Evolutionary conservation across 148 eudicot genomes (phyloP), one percentile per base, ranked within the genome.

Genomic region (Silene conica): DNA sequence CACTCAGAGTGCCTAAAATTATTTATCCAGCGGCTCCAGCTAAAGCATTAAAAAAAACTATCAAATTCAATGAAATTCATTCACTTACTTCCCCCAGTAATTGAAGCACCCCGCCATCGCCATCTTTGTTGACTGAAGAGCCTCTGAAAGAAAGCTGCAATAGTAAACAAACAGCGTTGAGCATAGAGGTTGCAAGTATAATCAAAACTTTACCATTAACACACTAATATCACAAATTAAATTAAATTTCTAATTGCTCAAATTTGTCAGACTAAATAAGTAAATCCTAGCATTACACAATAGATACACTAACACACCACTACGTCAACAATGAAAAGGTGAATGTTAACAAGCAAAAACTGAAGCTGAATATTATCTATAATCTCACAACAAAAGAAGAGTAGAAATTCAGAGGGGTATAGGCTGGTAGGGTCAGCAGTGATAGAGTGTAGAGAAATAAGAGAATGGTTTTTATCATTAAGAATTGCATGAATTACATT

Each of bases 71-170:
- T 34, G 19, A 55, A 48, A 10, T 34, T 65, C 18, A n/a, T 43
- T 20, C 28, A 78, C 96, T 84, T 76, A 92, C 99, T 85, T 83
- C 80, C 11, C 83, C 89, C 59, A 95, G 79, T 69, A 69, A 56
- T 59, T 84, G 81, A 45, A 93, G 57, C 70, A 79, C 11, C 73
- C 90, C 91, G 48, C 83, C 76, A n/a, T 57, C 18, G n/a, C n/a
- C n/a, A n/a, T n/a, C 67, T 55, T 85, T 77, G 69, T 82, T 82
- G 60, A 72, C 71, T 38, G 90, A 78, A 56, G 89, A 83, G 54
- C 79, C 79, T 75, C 77, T 85, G 74, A 89, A 86, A 8, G 89
- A 63, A 58, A 92, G 31, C 97, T 93, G 88, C 69, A 45, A 86
- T 20, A 50, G 54, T 31, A 73, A 60, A 15, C 46, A 50, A 50